Evolutionary conservation across 2,329 filamentous ascomycete genomes (phyloP).

Genomic region (Lasiodiplodia sp.): DNA sequence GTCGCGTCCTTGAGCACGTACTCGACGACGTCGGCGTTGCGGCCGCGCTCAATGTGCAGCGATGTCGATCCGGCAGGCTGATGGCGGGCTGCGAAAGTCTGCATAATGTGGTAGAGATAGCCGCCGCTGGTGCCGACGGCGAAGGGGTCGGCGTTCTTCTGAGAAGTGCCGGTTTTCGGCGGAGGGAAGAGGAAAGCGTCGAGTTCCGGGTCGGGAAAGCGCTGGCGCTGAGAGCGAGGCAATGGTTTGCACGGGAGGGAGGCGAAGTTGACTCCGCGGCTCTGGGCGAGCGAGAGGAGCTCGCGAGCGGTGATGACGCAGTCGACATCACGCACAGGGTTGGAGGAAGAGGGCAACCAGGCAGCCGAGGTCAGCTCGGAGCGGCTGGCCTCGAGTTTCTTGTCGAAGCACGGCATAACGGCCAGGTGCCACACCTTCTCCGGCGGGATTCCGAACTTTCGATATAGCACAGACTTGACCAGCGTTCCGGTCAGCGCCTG

Average conservation of each 20-base stretch:
- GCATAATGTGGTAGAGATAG: constrained; percentile 84
- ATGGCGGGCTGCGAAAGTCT: constrained; percentile 69
- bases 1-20: constrained; percentile 70
- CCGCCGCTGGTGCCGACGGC: constrained; percentile 84
- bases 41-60: constrained; percentile 75
- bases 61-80: constrained; percentile 69
- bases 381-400: constrained; percentile 95
- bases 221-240: constrained; percentile 52
- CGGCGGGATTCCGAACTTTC: constrained; percentile 73
- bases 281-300: constrained; percentile 85
- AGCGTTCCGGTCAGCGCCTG: constrained; percentile 91
- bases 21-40: constrained; percentile 91
- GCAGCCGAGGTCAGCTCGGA: constrained; percentile 85
- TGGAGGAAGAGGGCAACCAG: constrained; percentile 60
- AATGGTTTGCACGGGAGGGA: constrained; percentile 68
- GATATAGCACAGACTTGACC: constrained; percentile 84
- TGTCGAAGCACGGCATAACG: constrained; percentile 98
- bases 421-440: constrained; percentile 92
- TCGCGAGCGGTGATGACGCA: constrained; percentile 98
- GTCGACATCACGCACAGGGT: constrained; percentile 81
- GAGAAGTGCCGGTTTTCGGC: constrained; percentile 39
- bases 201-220: constrained; percentile 77
- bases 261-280: constrained; percentile 79
- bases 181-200: constrained; percentile 76
- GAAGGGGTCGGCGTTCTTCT: constrained; percentile 47